phyloP scores from a whole-genome alignment of 805 yeast genomes.

The Barnettozyma vustinii region DNA sequence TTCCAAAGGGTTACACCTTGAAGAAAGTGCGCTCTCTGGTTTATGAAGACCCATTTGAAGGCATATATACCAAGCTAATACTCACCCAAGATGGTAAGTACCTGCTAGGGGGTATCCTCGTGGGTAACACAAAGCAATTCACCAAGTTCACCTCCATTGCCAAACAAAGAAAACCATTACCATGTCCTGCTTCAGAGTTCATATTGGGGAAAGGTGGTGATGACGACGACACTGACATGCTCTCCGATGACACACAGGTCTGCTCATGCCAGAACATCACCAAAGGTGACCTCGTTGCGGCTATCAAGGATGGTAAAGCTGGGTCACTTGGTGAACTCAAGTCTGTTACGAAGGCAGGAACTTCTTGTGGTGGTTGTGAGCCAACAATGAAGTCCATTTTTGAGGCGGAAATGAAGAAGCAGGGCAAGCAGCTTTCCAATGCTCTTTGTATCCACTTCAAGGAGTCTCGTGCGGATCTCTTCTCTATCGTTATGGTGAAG shows the following conservation, averaged over 20 bases:
- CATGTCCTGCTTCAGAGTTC: conserved; percentile 28
- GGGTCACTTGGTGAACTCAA: conserved; percentile 29
- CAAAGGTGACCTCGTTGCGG: conserved; percentile 28
- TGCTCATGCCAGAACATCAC: conserved; percentile 33
- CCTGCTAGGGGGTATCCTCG: conserved; percentile 33
- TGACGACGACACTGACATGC: conserved; percentile 27
- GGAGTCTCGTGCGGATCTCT: conserved; percentile 31
- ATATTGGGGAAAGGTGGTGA: conserved; percentile 25
- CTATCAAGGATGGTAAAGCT: conserved; percentile 26
- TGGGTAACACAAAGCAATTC: conserved; percentile 30
- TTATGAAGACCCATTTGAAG: conserved; percentile 31
- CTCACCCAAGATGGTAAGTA: conserved; percentile 31
- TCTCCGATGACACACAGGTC: conserved; percentile 32
- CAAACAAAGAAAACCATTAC: conserved; percentile 27
- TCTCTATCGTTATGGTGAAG: conserved; percentile 31
- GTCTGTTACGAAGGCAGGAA: conserved; percentile 33
- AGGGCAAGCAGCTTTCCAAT: conserved; percentile 30
- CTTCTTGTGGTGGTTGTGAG: conserved; percentile 37
- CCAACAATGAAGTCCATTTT: conserved; percentile 32
- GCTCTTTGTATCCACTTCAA: conserved; percentile 31
- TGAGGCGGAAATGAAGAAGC: conserved; percentile 30
- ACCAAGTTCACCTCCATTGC: conserved; percentile 29
- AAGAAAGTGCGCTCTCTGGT: conserved; percentile 24
- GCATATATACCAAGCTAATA: conserved; percentile 29
- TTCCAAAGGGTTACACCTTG: conserved; percentile 24